A percentile compares a stretch with the other conserved stretches of the same genome.
These are phyloP conservation scores for Phytopythium montanum DNA, from an alignment of 352 stramenopile species.

Conservation along the genomic window DNA sequence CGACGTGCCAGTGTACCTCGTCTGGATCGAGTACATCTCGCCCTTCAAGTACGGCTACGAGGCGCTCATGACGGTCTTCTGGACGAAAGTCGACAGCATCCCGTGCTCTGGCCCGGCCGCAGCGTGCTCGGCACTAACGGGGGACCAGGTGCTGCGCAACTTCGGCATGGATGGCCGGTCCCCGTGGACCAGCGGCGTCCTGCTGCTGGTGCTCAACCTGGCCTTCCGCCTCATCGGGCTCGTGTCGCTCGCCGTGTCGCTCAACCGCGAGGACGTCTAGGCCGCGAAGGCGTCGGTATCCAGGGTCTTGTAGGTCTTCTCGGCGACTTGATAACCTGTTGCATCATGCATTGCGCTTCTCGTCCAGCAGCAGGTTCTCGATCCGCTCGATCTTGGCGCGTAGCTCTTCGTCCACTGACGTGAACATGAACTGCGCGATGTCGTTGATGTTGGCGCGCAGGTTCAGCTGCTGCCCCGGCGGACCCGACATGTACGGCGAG, in stretches of 20 bases:
- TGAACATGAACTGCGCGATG: constrained; percentile 7
- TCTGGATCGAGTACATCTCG: constrained; percentile 30
- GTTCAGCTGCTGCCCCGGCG: neutral
- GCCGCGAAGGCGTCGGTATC: neutral
- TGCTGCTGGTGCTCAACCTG: constrained; percentile 25
- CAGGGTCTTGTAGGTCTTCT: constrained; percentile 30
- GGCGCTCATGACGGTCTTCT: constrained; percentile 26
- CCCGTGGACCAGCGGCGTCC: constrained; percentile 12
- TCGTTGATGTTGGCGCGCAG: constrained; percentile 4
- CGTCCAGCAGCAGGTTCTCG: constrained; percentile 4
- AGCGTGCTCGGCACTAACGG: constrained; percentile 15
- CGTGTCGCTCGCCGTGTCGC: constrained; percentile 10
- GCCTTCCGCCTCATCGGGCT: constrained; percentile 29
- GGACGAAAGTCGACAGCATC: constrained; percentile 16
- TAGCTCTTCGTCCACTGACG: constrained; percentile 1
- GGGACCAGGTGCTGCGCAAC: constrained; percentile 25
- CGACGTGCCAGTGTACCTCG: constrained; percentile 23
- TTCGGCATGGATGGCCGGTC: constrained; percentile 21
- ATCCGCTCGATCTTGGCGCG: constrained; percentile 6
- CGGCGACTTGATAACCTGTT: neutral
- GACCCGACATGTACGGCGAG: constrained; percentile 3
- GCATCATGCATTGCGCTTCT: neutral
- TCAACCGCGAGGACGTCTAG: constrained; percentile 8
- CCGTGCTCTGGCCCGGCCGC: constrained; percentile 12
- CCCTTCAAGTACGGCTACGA: constrained; percentile 35